Conservation (phyloP, 1,139 yeast genomes). For the Debaryomycetaceae sp. region DNA sequence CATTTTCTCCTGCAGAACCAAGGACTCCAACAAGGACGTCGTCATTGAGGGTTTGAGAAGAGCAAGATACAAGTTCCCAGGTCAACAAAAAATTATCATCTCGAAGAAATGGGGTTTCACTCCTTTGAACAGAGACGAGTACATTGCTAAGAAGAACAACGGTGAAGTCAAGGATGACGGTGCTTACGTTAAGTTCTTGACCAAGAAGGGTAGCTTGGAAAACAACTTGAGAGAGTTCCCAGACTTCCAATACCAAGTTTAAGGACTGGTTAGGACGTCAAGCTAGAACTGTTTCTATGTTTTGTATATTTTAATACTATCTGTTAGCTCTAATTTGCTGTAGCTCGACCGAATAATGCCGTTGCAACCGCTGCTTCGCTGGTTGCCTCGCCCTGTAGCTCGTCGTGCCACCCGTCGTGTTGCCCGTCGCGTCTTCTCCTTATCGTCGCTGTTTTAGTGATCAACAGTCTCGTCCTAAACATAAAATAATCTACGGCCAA, state of each 20-base stretch:
- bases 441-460: neutral
- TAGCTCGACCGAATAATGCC: too few species aligned
- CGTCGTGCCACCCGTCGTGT: neutral
- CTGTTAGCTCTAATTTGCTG: neutral
- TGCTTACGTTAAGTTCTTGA: conserved; percentile 98
- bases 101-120: conserved; percentile 99
- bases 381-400: neutral
- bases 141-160: conserved; percentile 87
- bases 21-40: conserved; percentile 95
- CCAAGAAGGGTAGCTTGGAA: conserved; percentile 94
- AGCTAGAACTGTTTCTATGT: conserved; percentile 1
- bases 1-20: conserved; percentile 97
- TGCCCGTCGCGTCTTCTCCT: neutral
- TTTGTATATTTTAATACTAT: conserved; percentile 6
- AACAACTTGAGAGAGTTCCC: conserved; percentile 94
- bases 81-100: conserved; percentile 98
- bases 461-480: neutral
- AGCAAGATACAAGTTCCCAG: conserved; percentile 99
- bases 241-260: conserved; percentile 65
- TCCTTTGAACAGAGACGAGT: conserved; percentile 95
- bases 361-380: neutral
- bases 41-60: conserved; percentile 99
- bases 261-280: conserved; percentile 11
- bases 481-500: neutral
- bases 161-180: conserved; percentile 99